Base-by-base conservation (phyloP, 495 filamentous ascomycete genomes). In the Talaromyces liani region DNA sequence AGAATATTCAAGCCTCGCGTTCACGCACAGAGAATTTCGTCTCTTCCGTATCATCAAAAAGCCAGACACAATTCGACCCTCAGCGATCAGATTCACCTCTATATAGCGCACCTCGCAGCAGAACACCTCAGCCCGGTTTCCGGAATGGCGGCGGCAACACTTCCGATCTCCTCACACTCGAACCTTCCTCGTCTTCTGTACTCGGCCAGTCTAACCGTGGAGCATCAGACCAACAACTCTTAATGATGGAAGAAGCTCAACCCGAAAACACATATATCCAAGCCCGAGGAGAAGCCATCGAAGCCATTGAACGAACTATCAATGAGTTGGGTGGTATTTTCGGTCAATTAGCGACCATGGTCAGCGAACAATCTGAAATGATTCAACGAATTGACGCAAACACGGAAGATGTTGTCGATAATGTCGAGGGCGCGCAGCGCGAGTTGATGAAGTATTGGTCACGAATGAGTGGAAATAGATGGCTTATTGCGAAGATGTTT, bases 401-500 rank as follows among this genome's bases (percentile, higher is more conserved):
- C 74, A 96, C 93, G 0, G 88, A 94, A 71, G 91, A 98, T 72
- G 89, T 98, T 16, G 95, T 98, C 33, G 93, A 97, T 68, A 98
- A 98, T 69, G 94, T 98, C 14, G 84, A 97, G 72, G 94, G 94
- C 29, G 94, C 94, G 10, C 94, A 98, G 71, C 84, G 93, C 49
- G 94, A 98, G 77, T 62, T 84, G 51, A 84, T 98, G 80, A 97
- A 97, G 70, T 98, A 98, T 77, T 98, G 95, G 94, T 88, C 85
- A 10, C 82, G 92, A 25, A 93, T 98, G 10, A 91, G 89, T 22
- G 90, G 92, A 27, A 98, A 98, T 80, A 83, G 94, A 69, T 98
- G 95, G 94, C 77, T 98, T 56, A 86, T 98, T 60, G 95, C 93
- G 16, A 97, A 98, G 84, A 98, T 98, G 95, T 97, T 98, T 84